These are phyloP conservation scores for Globisporangium spinosum DNA, from an alignment of 352 stramenopile species.

Conservation along the genomic window DNA sequence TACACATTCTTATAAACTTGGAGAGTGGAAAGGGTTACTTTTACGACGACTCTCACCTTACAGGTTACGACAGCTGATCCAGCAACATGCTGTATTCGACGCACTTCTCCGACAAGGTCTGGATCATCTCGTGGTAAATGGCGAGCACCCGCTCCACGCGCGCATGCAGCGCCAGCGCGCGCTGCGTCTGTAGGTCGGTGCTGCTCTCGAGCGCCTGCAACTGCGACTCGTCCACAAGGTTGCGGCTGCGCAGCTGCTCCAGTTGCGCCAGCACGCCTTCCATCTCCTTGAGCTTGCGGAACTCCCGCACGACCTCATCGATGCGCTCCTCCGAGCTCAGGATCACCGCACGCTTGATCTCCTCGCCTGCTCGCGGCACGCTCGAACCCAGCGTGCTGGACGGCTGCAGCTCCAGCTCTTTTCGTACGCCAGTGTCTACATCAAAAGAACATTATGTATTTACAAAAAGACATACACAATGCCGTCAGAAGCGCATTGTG, in stretches of 20 bases:
- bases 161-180: constrained; percentile 39
- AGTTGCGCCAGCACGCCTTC: constrained; percentile 37
- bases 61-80: constrained; percentile 31
- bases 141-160: constrained; percentile 48
- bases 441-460: too few species aligned
- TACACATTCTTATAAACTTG: constrained; percentile 16
- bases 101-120: constrained; percentile 67
- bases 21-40: not conserved
- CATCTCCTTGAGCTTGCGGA: constrained; percentile 48
- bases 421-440: constrained; percentile 27
- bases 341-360: constrained; percentile 62
- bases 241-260: constrained; percentile 30
- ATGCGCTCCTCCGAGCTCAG: constrained; percentile 49
- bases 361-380: constrained; percentile 27
- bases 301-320: constrained; percentile 29
- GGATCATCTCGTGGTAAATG: constrained; percentile 66
- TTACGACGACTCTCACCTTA: too few species aligned
- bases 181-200: constrained; percentile 35
- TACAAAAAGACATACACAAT: too few species aligned
- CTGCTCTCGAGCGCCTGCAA: constrained; percentile 32
- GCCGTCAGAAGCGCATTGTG: too few species aligned
- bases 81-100: constrained; percentile 59
- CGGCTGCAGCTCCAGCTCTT: constrained; percentile 37
- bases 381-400: constrained; percentile 21
- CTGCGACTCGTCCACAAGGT: constrained; percentile 17